Evolutionary conservation across 805 yeast genomes (phyloP).

Genomic region (Saccharomycopsis sp.): DNA sequence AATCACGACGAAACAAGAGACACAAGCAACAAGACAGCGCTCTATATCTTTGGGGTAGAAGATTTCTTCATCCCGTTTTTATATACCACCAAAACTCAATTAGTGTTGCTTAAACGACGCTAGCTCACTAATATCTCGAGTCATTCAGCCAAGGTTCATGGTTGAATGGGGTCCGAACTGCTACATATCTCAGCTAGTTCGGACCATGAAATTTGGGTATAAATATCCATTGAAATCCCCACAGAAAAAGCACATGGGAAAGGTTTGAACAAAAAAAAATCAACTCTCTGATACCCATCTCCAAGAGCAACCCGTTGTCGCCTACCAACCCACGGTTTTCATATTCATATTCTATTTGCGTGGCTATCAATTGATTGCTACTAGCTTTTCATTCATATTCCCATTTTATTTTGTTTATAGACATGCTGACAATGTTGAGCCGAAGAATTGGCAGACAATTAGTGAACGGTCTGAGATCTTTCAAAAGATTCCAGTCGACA

Average conservation of each 20-base stretch:
- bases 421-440: neutral
- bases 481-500: neutral
- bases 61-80: neutral
- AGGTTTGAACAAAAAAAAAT: too few relatives aligned
- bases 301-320: neutral
- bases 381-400: neutral
- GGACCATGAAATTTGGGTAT: too few relatives aligned
- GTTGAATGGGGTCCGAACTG: neutral
- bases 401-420: neutral
- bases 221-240: neutral
- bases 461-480: neutral
- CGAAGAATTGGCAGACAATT: neutral
- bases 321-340: neutral
- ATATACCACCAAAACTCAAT: neutral
- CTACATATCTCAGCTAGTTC: too few relatives aligned
- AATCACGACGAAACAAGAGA: neutral
- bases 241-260: neutral
- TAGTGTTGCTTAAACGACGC: neutral
- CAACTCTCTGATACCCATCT: neutral
- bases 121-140: neutral
- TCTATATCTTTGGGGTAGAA: neutral
- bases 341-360: neutral
- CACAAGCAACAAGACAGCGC: neutral
- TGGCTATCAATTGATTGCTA: neutral
- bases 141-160: neutral